Evolutionary conservation across 352 stramenopile species (phyloP).

Genomic region (Phytophthora idaei): DNA sequence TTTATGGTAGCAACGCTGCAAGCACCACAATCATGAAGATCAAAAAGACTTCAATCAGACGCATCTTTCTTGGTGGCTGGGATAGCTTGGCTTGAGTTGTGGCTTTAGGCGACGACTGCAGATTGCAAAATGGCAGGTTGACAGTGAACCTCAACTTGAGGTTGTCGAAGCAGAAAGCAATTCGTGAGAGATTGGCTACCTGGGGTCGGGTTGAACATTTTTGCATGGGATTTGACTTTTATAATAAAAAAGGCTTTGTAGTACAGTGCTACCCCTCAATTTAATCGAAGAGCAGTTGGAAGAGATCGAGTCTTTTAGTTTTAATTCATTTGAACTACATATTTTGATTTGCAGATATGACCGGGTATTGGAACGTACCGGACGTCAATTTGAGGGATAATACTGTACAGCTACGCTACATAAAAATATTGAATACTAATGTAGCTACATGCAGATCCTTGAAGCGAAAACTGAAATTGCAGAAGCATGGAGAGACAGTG

Average conservation of each 20-base stretch:
- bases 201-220: constrained; percentile 10
- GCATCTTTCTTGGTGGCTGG: constrained; percentile 9
- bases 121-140: constrained; percentile 6
- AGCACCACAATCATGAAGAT: constrained; percentile 7
- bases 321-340: too few relatives aligned
- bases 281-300: too few relatives aligned
- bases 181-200: not conserved
- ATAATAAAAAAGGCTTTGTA: too few relatives aligned
- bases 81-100: not conserved
- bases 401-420: too few relatives aligned
- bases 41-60: constrained; percentile 5
- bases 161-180: not conserved
- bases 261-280: too few relatives aligned
- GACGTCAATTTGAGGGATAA: too few relatives aligned
- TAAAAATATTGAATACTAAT: too few relatives aligned
- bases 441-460: not conserved
- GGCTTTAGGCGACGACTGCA: not conserved
- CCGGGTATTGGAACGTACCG: not conserved
- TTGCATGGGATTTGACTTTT: constrained; percentile 14
- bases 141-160: not conserved
- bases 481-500: not conserved
- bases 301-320: too few relatives aligned
- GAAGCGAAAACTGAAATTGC: not conserved
- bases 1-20: not conserved
- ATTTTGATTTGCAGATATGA: not conserved